Conservation (phyloP, 2,329 filamentous ascomycete species). For the Ophiocordyceps unilateralis region DNA sequence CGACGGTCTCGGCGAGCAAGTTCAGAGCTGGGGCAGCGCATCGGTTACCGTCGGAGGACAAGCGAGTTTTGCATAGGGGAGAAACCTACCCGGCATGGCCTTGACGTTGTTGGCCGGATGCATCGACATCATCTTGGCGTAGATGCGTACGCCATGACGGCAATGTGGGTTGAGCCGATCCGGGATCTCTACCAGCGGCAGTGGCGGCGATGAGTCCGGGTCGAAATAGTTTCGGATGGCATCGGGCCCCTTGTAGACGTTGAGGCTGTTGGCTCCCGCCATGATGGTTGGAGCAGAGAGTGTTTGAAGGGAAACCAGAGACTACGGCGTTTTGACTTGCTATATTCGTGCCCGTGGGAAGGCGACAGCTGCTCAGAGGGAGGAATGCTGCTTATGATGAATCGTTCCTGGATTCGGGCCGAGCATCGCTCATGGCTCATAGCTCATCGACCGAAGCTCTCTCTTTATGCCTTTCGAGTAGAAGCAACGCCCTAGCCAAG, state of each 20-base stretch:
- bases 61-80: not conserved
- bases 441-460: not conserved
- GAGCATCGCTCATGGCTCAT: too few relatives aligned
- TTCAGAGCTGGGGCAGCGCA: conserved; percentile 23
- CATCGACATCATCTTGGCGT: conserved; percentile 49
- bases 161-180: conserved; percentile 37
- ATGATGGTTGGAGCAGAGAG: conserved; percentile 6
- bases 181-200: conserved; percentile 45
- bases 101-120: conserved; percentile 50
- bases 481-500: too few relatives aligned
- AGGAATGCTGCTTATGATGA: not conserved
- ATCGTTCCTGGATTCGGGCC: too few relatives aligned
- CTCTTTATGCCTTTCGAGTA: not conserved
- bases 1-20: conserved; percentile 17
- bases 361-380: too few relatives aligned
- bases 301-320: not conserved
- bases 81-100: conserved; percentile 32
- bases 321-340: not conserved
- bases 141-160: conserved; percentile 41
- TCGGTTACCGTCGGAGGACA: not conserved
- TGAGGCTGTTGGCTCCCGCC: conserved; percentile 18
- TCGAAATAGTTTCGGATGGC: conserved; percentile 41
- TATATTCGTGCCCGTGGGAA: too few relatives aligned
- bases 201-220: conserved; percentile 35
- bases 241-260: conserved; percentile 40